Base-by-base conservation (phyloP, 176 grass and related monocot species). In the Echinochloa phyllopogon region DNA sequence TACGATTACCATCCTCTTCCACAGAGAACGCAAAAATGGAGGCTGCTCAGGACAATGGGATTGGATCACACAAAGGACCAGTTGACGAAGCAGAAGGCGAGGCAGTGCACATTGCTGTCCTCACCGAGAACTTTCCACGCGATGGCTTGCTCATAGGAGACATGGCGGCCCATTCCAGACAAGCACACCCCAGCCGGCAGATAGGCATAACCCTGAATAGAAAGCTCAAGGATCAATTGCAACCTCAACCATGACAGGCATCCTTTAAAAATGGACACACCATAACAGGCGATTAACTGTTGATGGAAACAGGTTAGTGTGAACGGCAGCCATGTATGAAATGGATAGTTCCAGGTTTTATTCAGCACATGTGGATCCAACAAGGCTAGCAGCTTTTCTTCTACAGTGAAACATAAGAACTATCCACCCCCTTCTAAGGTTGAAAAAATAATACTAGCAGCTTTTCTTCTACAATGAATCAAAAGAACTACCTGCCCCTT, bases 81-180 rank as follows among this genome's bases (percentile, higher is more conserved):
- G 84, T 96, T 99, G 39, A 94, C 76, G 42, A 99, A 99, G 74
- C 94, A 94, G 56, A 99, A 96, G 45, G 92, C 94, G 45, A 99
- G 90, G 69, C 94, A 99, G 53, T 96, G 94, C n/a, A 88, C 92
- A 9, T 59, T 92, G 80, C 73, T 77, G 60, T 94, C 94, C 85
- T 96, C 90, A 1, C 78, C 84, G 2, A 91, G 59, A 10, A 99
- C 97, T 80, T 96, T 99, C 97, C 97, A 99, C 3, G 85, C 90
- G 14, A 99, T 59, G 10, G 94, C 94, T 69, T 92, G 90, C 58
- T 99, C 97, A 17, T 87, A 96, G 1, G 97, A 94, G 58, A 94
- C 91, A 36, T 94, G 97, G 45, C 97, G 97, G 13, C 97, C 97
- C 97, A 99, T 99, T 57, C 94, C 92, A 0, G 97, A 99, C 50